These are phyloP conservation scores for Inga laurina DNA, from an alignment of 306 rosid genomes.

Conservation along the genomic window DNA sequence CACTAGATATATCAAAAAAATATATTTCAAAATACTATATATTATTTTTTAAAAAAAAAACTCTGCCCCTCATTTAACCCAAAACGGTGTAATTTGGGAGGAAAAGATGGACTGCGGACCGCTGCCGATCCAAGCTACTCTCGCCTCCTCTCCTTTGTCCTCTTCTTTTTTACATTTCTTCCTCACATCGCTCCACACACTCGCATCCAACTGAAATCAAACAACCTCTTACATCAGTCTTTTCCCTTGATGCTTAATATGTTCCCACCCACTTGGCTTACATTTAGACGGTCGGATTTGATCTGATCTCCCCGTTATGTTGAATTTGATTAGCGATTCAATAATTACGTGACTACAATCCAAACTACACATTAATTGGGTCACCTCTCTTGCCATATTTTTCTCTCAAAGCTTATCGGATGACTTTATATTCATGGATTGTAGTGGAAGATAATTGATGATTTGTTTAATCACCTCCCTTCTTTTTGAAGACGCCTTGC, in stretches of 20 bases:
- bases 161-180: not conserved
- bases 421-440: not conserved
- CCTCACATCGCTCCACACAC: not conserved
- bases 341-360: no score
- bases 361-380: not conserved
- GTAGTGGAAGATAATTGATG: not conserved
- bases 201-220: not conserved
- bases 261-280: not conserved
- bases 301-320: not conserved
- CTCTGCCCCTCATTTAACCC: no score
- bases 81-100: no score
- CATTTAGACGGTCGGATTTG: not conserved
- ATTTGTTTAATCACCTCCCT: not conserved
- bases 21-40: no score
- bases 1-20: no score
- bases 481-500: not conserved
- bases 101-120: no score
- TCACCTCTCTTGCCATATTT: not conserved
- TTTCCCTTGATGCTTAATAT: not conserved
- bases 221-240: not conserved
- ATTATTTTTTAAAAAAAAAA: no score
- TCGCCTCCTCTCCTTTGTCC: not conserved
- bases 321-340: not conserved
- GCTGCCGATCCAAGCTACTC: no score
- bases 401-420: not conserved